These are phyloP conservation scores for Theobroma cacao DNA, from an alignment of 345 rosid species.

Conservation along the genomic window DNA sequence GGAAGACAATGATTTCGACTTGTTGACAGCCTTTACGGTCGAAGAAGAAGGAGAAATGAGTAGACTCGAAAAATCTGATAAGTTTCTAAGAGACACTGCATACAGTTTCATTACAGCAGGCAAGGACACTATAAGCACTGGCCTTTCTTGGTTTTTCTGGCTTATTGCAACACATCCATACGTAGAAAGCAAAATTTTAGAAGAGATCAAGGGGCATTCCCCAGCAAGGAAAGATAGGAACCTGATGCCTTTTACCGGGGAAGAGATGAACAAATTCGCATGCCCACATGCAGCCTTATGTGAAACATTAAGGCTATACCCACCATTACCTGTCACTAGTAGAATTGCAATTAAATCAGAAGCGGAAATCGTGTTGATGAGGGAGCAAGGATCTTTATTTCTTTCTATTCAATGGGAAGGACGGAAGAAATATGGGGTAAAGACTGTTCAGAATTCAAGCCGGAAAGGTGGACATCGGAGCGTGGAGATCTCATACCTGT, in stretches of 20 bases:
- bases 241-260: background rate
- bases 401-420: slow-evolving; percentile 22
- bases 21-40: slow-evolving; percentile 16
- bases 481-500: slow-evolving; percentile 10
- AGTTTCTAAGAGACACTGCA: slow-evolving; percentile 24
- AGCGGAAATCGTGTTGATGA: slow-evolving; percentile 18
- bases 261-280: slow-evolving; percentile 2
- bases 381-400: slow-evolving; percentile 7
- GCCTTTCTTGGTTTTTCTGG: slow-evolving; percentile 43
- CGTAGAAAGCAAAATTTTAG: slow-evolving; percentile 20
- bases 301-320: slow-evolving; percentile 26
- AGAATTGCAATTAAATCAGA: slow-evolving; percentile 13
- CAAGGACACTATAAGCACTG: slow-evolving; percentile 34
- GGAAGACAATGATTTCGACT: slow-evolving; percentile 12
- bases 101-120: slow-evolving; percentile 33
- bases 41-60: slow-evolving; percentile 4
- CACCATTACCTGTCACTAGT: slow-evolving; percentile 19
- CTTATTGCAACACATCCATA: slow-evolving; percentile 33
- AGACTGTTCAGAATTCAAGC: slow-evolving; percentile 32
- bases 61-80: slow-evolving; percentile 7
- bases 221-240: background rate
- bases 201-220: slow-evolving; percentile 20
- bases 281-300: slow-evolving; percentile 25
- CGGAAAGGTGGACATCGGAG: slow-evolving; percentile 28
- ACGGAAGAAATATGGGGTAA: slow-evolving; percentile 24